Base-by-base conservation (phyloP, 257 asterid genomes). In the Solanum neorickii region DNA sequence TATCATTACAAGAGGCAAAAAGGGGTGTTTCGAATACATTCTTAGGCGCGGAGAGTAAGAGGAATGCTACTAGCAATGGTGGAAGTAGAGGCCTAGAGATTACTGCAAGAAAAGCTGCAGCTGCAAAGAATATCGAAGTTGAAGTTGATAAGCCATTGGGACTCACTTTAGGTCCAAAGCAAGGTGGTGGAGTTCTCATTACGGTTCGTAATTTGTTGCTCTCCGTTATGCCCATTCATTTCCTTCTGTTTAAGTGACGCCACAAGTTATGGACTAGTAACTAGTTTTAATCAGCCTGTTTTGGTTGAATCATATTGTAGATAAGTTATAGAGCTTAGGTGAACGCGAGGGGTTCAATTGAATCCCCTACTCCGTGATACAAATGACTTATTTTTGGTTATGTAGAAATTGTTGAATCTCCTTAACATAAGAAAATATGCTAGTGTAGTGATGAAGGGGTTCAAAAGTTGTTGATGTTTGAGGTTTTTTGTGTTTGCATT, bases 61-160 rank as follows among this genome's bases (percentile, higher is more conserved):
- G 89, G 46, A 89, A 83, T 66, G 7, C 13, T 42, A 13, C 12
- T 62, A 73, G 76, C 83, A 88, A 47, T 42, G 85, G 86, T 56
- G 86, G 77, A 82, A 92, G 80, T 69, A 91, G 91, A 88, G 89
- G 93, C 14, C 88, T 94, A 70, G 91, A 94, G 87, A 92, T 97
- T 72, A 92, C 86, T 6, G 97, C 98, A 72, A 94, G 93, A 89
- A 87, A 94, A 29, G 93, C 95, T 49, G 94, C 93, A 5, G 89
- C 98, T 85, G 93, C 98, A 3, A 95, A 94, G 93, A 93, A 89
- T 74, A 95, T 97, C 62, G 99, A 97, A 93, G 99, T 94, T 78
- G 99, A 97, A 84, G 99, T 97, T 86, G 98, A 94, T 47, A 97
- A 97, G 94, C 99, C 99, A 23, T 86, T 97, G 92, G 99, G 99